Evolutionary conservation across 2,329 filamentous ascomycete genomes (phyloP), one percentile per base, ranked within the genome.

Genomic region (Rhynchosporium secalis): DNA sequence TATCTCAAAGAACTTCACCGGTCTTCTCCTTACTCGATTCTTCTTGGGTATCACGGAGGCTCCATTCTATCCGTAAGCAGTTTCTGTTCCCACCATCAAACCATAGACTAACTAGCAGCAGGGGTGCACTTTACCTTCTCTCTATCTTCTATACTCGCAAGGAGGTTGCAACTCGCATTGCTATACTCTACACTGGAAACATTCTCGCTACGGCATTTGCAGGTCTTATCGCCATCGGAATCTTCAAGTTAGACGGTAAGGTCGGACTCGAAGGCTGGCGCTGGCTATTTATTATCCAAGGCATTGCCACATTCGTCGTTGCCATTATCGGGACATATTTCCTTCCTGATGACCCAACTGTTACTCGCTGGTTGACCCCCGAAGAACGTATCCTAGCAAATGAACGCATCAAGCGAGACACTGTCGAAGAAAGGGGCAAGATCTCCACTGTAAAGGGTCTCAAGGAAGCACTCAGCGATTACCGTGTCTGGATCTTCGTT

Each of bases 321-420:
- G 65, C 65, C 9, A 26, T 61, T 13, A 28, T 63, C 15, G 65
- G 57, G 26, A 43, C 33, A 10, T 63, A 77, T 33, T 66, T 75
- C 20, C 73, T 86, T 0, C 83, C 83, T 0, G 78, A 85, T 66
- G 83, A 81, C 12, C 82, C 83, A 1, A 43, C 49, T 7, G 56
- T 59, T 3, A 69, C 67, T 10, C 43, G 57, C 15, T 69, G 66
- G 66, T 62, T 69, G 29, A 64, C 62, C 15, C 57, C 51, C 2
- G 65, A 66, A 46, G 66, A 69, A 55, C 60, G 66, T 9, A 40
- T 36, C 3, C 60, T 69, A 33, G 67, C 66, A 0, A 3, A 46
- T 40, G 29, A 13, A 0, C 61, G 67, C 29, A 63, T 68, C 10
- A 46, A 56, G 38, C 49, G 45, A 6, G 67, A 67, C 51, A 65